Conservation (phyloP, 345 rosid species). For the Boechera stricta region DNA sequence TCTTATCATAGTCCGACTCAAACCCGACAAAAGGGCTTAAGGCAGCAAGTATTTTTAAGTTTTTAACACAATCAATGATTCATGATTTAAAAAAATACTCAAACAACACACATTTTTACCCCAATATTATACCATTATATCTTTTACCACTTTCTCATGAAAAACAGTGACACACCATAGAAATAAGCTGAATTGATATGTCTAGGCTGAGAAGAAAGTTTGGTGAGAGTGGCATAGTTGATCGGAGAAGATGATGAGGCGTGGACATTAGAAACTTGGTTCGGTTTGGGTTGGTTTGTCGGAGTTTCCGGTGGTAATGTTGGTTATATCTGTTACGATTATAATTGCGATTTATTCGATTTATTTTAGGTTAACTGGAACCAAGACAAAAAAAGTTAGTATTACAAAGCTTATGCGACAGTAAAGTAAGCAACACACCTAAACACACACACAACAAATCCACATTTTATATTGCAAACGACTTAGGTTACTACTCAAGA, state of each 20-base stretch:
- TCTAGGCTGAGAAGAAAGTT: conserved; percentile 5
- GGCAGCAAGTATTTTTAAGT: neutral
- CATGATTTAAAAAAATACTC: neutral
- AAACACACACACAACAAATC: conserved; percentile 11
- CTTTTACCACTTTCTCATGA: conserved; percentile 7
- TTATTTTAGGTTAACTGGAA: neutral
- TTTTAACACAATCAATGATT: conserved; percentile 1
- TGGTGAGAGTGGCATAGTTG: neutral
- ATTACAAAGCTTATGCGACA: neutral
- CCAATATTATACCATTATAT: neutral
- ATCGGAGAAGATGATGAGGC: conserved; percentile 3
- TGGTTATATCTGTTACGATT: neutral
- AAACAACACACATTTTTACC: neutral
- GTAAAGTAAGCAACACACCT: conserved; percentile 12
- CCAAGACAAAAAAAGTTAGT: neutral
- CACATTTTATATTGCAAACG: conserved; percentile 1
- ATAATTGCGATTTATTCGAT: neutral
- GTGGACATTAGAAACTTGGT: conserved; percentile 11
- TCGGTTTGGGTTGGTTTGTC: conserved; percentile 6
- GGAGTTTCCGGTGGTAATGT: neutral
- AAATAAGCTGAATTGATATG: neutral
- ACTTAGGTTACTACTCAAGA: conserved; percentile 10
- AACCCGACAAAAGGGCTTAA: neutral
- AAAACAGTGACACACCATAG: neutral
- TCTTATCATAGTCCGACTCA: neutral